Evolutionary conservation across 495 filamentous ascomycete genomes (phyloP).

Genomic region (Hypomontagnella monticulosa): DNA sequence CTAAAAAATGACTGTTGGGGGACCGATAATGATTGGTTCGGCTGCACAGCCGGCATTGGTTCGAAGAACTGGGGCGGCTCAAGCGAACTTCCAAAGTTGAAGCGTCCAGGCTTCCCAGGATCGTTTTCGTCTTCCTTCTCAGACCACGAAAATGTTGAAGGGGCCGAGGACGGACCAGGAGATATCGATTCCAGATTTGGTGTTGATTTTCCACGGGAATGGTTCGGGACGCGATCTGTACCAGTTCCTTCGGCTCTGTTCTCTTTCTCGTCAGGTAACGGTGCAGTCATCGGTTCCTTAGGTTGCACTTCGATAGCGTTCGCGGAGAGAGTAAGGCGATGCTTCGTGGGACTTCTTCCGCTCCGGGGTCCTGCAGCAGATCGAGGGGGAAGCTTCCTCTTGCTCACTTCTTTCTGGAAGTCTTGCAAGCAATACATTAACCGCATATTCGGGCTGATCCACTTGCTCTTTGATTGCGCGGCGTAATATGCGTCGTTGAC

Average conservation of each 20-base stretch:
- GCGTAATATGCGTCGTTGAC: slow-evolving; percentile 94
- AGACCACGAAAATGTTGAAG: slow-evolving; percentile 61
- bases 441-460: slow-evolving; percentile 99
- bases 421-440: slow-evolving; percentile 97
- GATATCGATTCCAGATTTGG: slow-evolving; percentile 58
- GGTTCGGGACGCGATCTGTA: slow-evolving; percentile 47
- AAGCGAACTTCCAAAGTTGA: slow-evolving; percentile 48
- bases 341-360: slow-evolving; percentile 58
- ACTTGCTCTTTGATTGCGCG: slow-evolving; percentile 88
- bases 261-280: slow-evolving; percentile 57
- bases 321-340: slow-evolving; percentile 62
- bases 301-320: slow-evolving; percentile 56
- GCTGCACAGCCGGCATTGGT: slow-evolving; percentile 39
- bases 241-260: slow-evolving; percentile 23
- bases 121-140: slow-evolving; percentile 56
- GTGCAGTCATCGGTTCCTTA: slow-evolving; percentile 62
- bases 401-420: slow-evolving; percentile 76
- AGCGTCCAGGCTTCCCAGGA: slow-evolving; percentile 45
- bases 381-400: slow-evolving; percentile 55
- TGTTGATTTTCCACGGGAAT: slow-evolving; percentile 53
- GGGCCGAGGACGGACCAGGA: slow-evolving; percentile 67
- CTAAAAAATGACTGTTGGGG: slow-evolving; percentile 46
- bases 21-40: slow-evolving; percentile 22
- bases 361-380: slow-evolving; percentile 58
- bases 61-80: slow-evolving; percentile 46